Evolutionary conservation across 805 yeast species (phyloP).

Genomic region (Barnettozyma pratensis): DNA sequence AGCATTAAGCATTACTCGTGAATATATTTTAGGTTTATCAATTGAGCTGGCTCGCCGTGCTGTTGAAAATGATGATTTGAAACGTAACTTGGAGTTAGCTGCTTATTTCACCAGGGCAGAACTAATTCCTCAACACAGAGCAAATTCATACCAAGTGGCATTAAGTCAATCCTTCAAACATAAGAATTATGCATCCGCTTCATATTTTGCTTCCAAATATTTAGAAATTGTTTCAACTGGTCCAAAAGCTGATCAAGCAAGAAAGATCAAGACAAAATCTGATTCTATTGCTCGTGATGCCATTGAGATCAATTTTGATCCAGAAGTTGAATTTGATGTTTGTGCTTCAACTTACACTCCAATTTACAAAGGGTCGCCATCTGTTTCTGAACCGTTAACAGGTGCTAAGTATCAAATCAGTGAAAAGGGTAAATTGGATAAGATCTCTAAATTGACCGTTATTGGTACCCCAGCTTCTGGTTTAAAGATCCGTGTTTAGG

Average conservation of each 20-base stretch:
- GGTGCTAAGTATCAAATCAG: constrained; percentile 81
- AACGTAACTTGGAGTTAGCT: constrained; percentile 90
- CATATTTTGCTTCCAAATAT: constrained; percentile 83
- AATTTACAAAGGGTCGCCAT: constrained; percentile 70
- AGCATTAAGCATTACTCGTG: constrained; percentile 69
- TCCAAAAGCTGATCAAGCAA: constrained; percentile 83
- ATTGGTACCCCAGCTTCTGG: constrained; percentile 95
- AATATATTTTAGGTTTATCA: constrained; percentile 87
- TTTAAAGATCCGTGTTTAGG: constrained; percentile 42
- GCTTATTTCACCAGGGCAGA: constrained; percentile 89
- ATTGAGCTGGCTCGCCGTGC: constrained; percentile 88
- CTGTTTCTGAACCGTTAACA: constrained; percentile 73
- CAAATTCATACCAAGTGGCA: constrained; percentile 90
- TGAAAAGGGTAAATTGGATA: constrained; percentile 75
- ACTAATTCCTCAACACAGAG: constrained; percentile 76
- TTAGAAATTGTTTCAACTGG: constrained; percentile 67
- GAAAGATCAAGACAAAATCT: constrained; percentile 72
- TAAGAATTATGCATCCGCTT: constrained; percentile 84
- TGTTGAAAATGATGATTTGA: constrained; percentile 61
- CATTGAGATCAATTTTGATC: constrained; percentile 87
- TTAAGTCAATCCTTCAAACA: constrained; percentile 87
- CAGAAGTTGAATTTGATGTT: constrained; percentile 83
- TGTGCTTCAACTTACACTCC: constrained; percentile 89
- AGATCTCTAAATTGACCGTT: constrained; percentile 66
- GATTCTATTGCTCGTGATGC: constrained; percentile 83